Base-by-base conservation (phyloP, 352 stramenopile genomes). In the Phytophthora hybrid region DNA sequence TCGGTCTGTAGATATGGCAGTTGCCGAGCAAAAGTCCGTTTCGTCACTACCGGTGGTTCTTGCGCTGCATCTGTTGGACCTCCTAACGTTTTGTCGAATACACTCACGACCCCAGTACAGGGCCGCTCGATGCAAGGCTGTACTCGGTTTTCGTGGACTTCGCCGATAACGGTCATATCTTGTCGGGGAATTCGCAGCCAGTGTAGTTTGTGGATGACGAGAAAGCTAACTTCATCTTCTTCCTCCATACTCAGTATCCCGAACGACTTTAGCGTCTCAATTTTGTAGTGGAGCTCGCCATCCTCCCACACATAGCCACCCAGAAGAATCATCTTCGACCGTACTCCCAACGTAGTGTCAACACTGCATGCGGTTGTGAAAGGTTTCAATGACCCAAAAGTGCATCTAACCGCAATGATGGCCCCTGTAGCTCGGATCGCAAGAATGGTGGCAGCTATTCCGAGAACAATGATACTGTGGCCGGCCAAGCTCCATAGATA, bases 391-490 rank as follows among this genome's bases (percentile, higher is more conserved):
- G 46, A 67, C 9, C 57, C 64, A 16, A 60, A 71, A n/a, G 6
- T 49, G 13, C 47, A 60, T 14, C 41, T 29, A 13, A 59, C 32
- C 18, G 46, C 26, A n/a, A 65, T 26, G 8, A 69, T 26, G 31
- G 67, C 67, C 10, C 59, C 60, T 10, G 10, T 11, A 5, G 59
- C 49, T 51, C 69, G 21, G 23, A 74, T 58, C 5, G 39, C 44
- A 10, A 56, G 47, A 34, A 79, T 76, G n/a, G 34, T 37, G 37
- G 37, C 19, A 5, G 71, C 34, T 9, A 79, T 54, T 3, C 60
- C 59, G 13, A 73, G 29, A 11, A 78, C 65, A 21, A 69, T 71
- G 16, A 63, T 37, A 4, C 63, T 63, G 34, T 71, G 63, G 5
- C 44, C 41, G 6, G 62, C 39, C 29, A 70, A 51, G 8, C 63